phyloP scores from a whole-genome alignment of 2,329 filamentous ascomycete genomes.

The Fusarium nygamai region DNA sequence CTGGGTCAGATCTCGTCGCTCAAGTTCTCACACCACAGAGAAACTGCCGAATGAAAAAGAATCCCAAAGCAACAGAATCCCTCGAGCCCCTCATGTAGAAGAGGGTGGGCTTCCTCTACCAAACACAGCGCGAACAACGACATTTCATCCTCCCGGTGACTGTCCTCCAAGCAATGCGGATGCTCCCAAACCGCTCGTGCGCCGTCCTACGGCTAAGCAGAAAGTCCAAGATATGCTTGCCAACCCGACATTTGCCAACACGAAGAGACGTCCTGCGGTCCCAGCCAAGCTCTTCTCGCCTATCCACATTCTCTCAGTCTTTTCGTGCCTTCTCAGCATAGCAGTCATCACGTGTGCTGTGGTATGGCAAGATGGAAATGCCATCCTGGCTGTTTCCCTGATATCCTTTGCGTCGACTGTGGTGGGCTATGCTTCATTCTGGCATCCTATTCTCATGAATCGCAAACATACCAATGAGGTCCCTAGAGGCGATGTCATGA shows the following conservation, averaged over 20 bases:
- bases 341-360: conserved; percentile 57
- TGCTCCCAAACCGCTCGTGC: conserved; percentile 27
- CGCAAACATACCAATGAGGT: conserved; percentile 60
- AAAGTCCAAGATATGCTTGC: conserved; percentile 56
- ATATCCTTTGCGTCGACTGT: conserved; percentile 64
- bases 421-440: conserved; percentile 66
- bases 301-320: conserved; percentile 61
- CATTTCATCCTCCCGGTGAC: conserved; percentile 2
- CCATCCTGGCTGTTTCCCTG: conserved; percentile 57
- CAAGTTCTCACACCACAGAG: not conserved
- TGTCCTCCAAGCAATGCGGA: not conserved
- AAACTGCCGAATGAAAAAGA: not conserved
- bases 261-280: conserved; percentile 55
- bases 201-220: conserved; percentile 52
- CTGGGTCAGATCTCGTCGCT: conserved; percentile 15
- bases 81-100: conserved; percentile 24
- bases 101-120: conserved; percentile 17
- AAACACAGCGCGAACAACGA: conserved; percentile 8
- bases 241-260: conserved; percentile 53
- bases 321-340: conserved; percentile 61
- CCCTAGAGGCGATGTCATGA: conserved; percentile 68
- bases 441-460: conserved; percentile 64
- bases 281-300: conserved; percentile 61
- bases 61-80: conserved; percentile 1
- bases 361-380: conserved; percentile 50